Evolutionary conservation across 169 alveolate species (phyloP).

Genomic region (Perkinsus marinus): DNA sequence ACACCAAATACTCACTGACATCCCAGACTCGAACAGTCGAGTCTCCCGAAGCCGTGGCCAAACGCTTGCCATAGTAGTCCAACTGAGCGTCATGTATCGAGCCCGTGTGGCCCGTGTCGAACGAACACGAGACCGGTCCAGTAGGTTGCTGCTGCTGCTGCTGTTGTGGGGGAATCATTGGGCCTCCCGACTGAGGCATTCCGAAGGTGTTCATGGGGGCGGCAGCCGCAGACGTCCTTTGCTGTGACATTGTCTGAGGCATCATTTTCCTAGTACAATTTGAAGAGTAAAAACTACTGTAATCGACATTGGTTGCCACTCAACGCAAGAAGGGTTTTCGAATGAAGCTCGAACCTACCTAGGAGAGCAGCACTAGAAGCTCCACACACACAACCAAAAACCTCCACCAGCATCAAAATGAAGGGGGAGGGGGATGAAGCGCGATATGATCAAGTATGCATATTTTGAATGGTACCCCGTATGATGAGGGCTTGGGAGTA

Average conservation of each 20-base stretch:
- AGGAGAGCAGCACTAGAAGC: background rate
- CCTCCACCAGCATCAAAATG: too few species aligned
- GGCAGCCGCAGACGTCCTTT: background rate
- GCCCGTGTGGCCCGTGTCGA: constrained; percentile 53
- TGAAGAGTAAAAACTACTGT: background rate
- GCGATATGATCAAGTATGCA: too few species aligned
- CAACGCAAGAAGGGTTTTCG: background rate
- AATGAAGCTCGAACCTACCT: background rate
- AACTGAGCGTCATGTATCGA: constrained; percentile 56
- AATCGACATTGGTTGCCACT: background rate
- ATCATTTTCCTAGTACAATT: background rate
- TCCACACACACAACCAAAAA: too few species aligned
- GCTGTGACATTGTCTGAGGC: background rate
- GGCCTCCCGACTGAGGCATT: too few species aligned
- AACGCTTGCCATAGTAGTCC: constrained; percentile 65
- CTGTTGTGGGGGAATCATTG: background rate
- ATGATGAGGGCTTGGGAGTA: too few species aligned
- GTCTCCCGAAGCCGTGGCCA: constrained; percentile 71
- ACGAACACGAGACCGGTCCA: constrained; percentile 1
- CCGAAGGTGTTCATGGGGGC: background rate
- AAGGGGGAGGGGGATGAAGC: too few species aligned
- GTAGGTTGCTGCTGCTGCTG: constrained; percentile 2
- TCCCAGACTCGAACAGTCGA: constrained; percentile 53
- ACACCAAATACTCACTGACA: background rate
- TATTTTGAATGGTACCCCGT: too few species aligned